These are phyloP conservation scores for Saprolegnia parasitica DNA, from an alignment of 352 stramenopile species.

Conservation along the genomic window DNA sequence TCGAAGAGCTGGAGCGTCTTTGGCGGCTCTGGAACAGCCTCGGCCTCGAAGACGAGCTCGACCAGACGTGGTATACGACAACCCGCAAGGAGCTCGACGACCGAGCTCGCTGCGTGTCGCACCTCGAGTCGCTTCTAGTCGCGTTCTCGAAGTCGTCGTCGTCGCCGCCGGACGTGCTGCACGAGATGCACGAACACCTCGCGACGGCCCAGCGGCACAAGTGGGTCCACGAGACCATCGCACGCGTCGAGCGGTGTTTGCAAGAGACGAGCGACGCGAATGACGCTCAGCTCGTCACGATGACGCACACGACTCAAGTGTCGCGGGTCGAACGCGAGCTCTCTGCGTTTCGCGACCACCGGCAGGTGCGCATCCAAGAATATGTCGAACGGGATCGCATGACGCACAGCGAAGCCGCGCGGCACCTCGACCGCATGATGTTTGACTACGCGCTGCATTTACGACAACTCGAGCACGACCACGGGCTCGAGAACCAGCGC, in stretches of 20 bases:
- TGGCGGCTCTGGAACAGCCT: not conserved
- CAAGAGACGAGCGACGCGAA: not conserved
- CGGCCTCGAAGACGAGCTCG: not conserved
- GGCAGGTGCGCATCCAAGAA: not conserved
- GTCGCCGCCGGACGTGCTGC: not conserved
- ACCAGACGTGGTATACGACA: not conserved
- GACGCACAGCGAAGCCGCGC: not conserved
- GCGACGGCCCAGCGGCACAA: not conserved
- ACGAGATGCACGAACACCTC: not conserved
- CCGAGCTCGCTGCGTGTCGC: not conserved
- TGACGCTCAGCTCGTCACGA: not conserved
- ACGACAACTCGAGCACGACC: not conserved
- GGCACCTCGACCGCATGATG: slow-evolving; percentile 5
- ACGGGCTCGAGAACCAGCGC: not conserved
- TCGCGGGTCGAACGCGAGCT: not conserved
- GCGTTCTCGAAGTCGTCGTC: not conserved
- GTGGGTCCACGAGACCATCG: not conserved
- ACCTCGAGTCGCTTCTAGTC: not conserved
- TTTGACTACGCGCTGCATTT: slow-evolving; percentile 12
- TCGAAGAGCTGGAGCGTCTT: not conserved
- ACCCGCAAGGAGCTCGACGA: not conserved
- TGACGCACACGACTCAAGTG: not conserved
- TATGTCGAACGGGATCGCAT: not conserved
- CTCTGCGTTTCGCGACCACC: not conserved
- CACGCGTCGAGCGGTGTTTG: not conserved